These are phyloP conservation scores for Pelargonium nanum DNA, from an alignment of 345 rosid genomes.

Conservation along the genomic window DNA sequence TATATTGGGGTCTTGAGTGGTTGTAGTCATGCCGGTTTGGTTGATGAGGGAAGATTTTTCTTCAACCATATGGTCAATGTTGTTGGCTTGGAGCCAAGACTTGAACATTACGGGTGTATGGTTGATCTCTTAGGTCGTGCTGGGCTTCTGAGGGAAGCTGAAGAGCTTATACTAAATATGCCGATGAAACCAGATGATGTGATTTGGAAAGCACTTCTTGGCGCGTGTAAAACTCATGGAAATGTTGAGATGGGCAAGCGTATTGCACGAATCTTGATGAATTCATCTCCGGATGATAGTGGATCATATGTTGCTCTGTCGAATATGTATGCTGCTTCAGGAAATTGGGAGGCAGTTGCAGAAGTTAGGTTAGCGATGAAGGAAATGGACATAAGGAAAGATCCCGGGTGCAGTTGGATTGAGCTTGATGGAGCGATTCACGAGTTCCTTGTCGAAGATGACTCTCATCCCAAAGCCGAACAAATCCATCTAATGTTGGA, in stretches of 20 bases:
- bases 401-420: constrained; percentile 70
- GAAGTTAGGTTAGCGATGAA: constrained; percentile 57
- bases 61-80: constrained; percentile 44
- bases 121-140: constrained; percentile 63
- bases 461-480: constrained; percentile 40
- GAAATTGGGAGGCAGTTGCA: constrained; percentile 54
- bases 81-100: constrained; percentile 45
- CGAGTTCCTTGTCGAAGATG: constrained; percentile 60
- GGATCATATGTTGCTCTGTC: constrained; percentile 67
- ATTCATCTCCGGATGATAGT: constrained; percentile 47
- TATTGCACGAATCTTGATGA: constrained; percentile 39
- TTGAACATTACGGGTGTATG: constrained; percentile 73
- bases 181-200: constrained; percentile 50
- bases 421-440: constrained; percentile 50
- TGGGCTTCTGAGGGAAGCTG: constrained; percentile 49
- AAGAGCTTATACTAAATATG: constrained; percentile 46
- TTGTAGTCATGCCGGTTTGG: constrained; percentile 60
- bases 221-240: constrained; percentile 55
- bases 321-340: constrained; percentile 47
- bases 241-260: constrained; percentile 48
- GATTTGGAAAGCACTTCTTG: constrained; percentile 56
- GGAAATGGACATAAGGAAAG: constrained; percentile 53
- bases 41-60: constrained; percentile 40
- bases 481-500: constrained; percentile 40
- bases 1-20: constrained; percentile 49